A percentile compares a stretch with the other conserved stretches of the same genome.
Conservation (phyloP, 106 monocot species). For the Vanilla planifolia region DNA sequence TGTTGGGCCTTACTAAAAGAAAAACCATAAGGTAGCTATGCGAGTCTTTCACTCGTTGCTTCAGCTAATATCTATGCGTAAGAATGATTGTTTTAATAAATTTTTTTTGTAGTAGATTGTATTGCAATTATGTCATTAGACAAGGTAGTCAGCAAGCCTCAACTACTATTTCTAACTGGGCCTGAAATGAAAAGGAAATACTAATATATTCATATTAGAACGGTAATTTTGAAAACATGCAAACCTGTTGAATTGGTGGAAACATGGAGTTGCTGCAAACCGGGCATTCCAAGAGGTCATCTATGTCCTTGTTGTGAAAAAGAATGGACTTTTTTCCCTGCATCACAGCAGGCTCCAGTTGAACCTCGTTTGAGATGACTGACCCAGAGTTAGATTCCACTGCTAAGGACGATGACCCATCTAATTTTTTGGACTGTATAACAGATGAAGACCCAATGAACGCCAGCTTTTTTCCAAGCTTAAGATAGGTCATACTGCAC, state of each 20-base stretch:
- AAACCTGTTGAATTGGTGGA: constrained; percentile 57
- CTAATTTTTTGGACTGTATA: not conserved
- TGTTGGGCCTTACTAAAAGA: too few relatives aligned
- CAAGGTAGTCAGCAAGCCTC: too few relatives aligned
- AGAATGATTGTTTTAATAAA: too few relatives aligned
- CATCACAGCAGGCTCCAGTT: not conserved
- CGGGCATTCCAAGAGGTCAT: constrained; percentile 37
- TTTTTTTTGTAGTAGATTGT: too few relatives aligned
- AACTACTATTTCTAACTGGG: too few relatives aligned
- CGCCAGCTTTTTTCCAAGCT: constrained; percentile 4
- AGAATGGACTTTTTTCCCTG: not conserved
- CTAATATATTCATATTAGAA: too few relatives aligned
- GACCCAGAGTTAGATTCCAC: not conserved
- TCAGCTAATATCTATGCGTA: too few relatives aligned
- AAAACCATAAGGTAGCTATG: too few relatives aligned
- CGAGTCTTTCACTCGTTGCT: too few relatives aligned
- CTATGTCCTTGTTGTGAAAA: not conserved
- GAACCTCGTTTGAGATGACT: not conserved
- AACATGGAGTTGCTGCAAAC: constrained; percentile 46
- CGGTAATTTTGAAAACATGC: not conserved
- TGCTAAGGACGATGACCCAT: not conserved
- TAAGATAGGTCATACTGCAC: constrained; percentile 4
- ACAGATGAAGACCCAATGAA: too few relatives aligned
- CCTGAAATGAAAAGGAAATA: too few relatives aligned
- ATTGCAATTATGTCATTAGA: too few relatives aligned